Evolutionary conservation across 148 eudicot species (phyloP).

Genomic region (Suaeda aralocaspica): DNA sequence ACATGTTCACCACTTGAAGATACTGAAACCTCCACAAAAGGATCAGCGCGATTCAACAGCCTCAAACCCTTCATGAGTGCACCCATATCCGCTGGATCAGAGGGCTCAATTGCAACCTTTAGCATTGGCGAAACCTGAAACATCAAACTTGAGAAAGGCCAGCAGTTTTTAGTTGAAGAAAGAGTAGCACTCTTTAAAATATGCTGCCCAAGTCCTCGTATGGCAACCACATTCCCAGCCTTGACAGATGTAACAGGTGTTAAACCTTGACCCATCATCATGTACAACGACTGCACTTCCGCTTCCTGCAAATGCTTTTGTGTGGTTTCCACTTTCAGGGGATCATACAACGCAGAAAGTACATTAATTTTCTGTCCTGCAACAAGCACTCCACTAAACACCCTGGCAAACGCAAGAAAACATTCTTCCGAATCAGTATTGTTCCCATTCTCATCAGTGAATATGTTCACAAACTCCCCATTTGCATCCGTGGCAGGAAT

Average conservation of each 20-base stretch:
- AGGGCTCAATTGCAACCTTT: conserved; percentile 91
- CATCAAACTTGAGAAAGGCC: conserved; percentile 96
- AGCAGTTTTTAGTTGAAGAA: conserved; percentile 73
- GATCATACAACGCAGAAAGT: conserved; percentile 87
- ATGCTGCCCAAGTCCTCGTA: conserved; percentile 88
- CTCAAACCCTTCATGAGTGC: conserved; percentile 87
- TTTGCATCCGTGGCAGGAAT: conserved; percentile 56
- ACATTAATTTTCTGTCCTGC: conserved; percentile 68
- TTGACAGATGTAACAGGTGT: conserved; percentile 56
- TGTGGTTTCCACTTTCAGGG: conserved; percentile 54
- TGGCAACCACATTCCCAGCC: conserved; percentile 89
- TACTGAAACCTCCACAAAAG: conserved; percentile 91
- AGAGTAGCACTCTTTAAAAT: conserved; percentile 93
- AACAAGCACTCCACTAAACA: conserved; percentile 76
- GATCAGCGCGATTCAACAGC: conserved; percentile 84
- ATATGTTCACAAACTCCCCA: conserved; percentile 47
- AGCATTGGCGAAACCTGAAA: conserved; percentile 91
- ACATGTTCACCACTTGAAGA: conserved; percentile 93
- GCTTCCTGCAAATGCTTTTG: conserved; percentile 90
- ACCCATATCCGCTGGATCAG: conserved; percentile 91
- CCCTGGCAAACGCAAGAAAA: conserved; percentile 92
- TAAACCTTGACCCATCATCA: conserved; percentile 95
- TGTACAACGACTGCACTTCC: conserved; percentile 66
- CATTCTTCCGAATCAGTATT: conserved; percentile 71
- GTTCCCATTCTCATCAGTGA: conserved; percentile 44